Evolutionary conservation across 108 stramenopile species (phyloP), one percentile per base, ranked within the genome.

Genomic region (Nitzschia sp.): DNA sequence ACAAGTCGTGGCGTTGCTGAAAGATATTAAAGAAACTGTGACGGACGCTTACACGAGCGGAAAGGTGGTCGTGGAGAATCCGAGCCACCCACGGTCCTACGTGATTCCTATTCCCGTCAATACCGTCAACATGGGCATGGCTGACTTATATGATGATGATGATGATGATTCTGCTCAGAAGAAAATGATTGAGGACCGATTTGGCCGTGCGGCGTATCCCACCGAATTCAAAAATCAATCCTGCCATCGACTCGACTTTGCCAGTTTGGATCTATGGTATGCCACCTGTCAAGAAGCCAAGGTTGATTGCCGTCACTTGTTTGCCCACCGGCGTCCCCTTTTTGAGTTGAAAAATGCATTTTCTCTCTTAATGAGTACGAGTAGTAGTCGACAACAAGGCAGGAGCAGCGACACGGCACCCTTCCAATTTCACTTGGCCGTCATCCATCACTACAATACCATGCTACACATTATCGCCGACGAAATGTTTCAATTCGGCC

Each of bases 301-400:
- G 16, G 75, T 76, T 4, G 55, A 57, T 30, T 76, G 75, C 23
- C 30, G 45, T 4, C 75, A 76, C 26, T 26, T 76, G 5, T 58
- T 33, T n/a, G 22, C 66, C 11, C 48, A 50, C 11, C 68, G 69
- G 1, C 34, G 59, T 35, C 69, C 75, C 29, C 58, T 27, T 5
- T 38, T 3, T 16, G 36, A 35, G 16, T 22, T 60, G 36, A 3
- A 38, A 8, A 2, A 8, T 21, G 35, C 56, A 4, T 29, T 57
- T 27, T 23, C 50, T 6, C n/a, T 15, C n/a, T 26, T 60, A 17
- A 17, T 21, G 36, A 35, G 5, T 11, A n/a, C 4, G 22, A 26
- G 25, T 4, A 23, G 9, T 30, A 29, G 9, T 4, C 26, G 9
- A 9, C 9, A 57, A 11, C 48, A 50, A 50, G 19, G 19, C 8